Evolutionary conservation across 768 basidiomycete genomes (phyloP), one percentile per base, ranked within the genome.

Genomic region (Chlorophyllum brunneum): DNA sequence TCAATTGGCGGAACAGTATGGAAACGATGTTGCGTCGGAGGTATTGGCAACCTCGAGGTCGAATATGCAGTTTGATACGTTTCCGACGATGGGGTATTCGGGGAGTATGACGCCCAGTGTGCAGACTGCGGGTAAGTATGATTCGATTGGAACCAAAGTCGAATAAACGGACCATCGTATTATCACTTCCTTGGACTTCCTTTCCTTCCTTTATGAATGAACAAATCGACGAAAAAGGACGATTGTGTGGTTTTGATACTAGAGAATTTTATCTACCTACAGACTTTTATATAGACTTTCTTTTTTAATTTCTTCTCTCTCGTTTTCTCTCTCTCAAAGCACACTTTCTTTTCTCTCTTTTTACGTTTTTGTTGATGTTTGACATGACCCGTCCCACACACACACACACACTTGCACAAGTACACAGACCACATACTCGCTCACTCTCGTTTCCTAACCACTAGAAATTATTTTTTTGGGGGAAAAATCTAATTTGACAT

Each of bases 1-100:
- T 24, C 36, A 43, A 54, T 20, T 57, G 5, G 52, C 54, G 33
- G 53, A 54, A 16, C 56, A 54, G 23, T 57, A 57, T 38, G 56
- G 56, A 7, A 36, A 31, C 26, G 56, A 54, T 34, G 44, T 57
- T 37, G 56, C 56, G n/a, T 30, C 38, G 8, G 50, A 57, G n/a
- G 40, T 57, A 4, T 27, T 51, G 29, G 47, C 43, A 10, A 43
- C 31, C 36, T 56, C 55, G 16, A 23, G 40, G 22, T 56, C 55
- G 38, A 54, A 45, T 39, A 16, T 46, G 51, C 51, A 53, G 13
- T 38, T 53, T 13, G 51, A 53, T 10, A 37, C 34, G 18, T 30
- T 53, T 18, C 51, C 51, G 36, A 27, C 36, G 9, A 27, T 53
- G 5, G 51, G 36, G 24, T 53, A 53, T 53, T 37, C 51, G 18